Evolutionary conservation across 179 eudicot genomes (phyloP), one percentile per base, ranked within the genome.

Genomic region (Carnegiea gigantea): DNA sequence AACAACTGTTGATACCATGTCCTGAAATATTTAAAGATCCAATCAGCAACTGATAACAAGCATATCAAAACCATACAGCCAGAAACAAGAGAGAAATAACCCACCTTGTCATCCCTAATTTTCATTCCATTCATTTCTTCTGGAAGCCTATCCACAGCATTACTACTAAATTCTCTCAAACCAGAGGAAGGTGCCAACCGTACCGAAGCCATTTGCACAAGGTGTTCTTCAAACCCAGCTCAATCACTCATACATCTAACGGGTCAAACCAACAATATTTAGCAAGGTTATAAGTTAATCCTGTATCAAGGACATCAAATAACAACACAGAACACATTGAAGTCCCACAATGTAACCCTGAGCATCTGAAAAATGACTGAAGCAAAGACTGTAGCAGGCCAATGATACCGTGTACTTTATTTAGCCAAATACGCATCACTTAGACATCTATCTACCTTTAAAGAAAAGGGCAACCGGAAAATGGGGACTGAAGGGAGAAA

Each of bases 61-160:
- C n/a, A n/a, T n/a, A n/a, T n/a, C n/a, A n/a, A n/a, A n/a, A 73
- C 49, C 14, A 68, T 23, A 60, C 9, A 7, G 43, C 46, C 79
- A 46, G 28, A 28, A 44, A 70, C 40, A 72, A 49, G 57, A 23
- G 28, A 10, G 72, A 79, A 49, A 57, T 1, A 9, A 49, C 28
- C 74, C 78, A 83, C 90, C 88, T 88, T 91, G 64, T 90, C 94
- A 83, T 90, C 94, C 79, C 89, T 90, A 51, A 91, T 91, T 79
- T 79, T 92, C 92, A 92, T 88, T 51, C 89, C 95, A 83, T 81
- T 88, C 83, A 92, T 86, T 86, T 90, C 95, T 70, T 92, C 90
- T 1, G 92, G 92, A 65, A 92, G 93, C 83, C 82, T 87, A 72
- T 89, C 92, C 79, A 92, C 89, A 48, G 81, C 85, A 82, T 88